A percentile compares a stretch with the other conserved stretches of the same genome.
These are phyloP conservation scores for Kluyveromyces aestuarii DNA, from an alignment of 805 yeast species.

Conservation along the genomic window DNA sequence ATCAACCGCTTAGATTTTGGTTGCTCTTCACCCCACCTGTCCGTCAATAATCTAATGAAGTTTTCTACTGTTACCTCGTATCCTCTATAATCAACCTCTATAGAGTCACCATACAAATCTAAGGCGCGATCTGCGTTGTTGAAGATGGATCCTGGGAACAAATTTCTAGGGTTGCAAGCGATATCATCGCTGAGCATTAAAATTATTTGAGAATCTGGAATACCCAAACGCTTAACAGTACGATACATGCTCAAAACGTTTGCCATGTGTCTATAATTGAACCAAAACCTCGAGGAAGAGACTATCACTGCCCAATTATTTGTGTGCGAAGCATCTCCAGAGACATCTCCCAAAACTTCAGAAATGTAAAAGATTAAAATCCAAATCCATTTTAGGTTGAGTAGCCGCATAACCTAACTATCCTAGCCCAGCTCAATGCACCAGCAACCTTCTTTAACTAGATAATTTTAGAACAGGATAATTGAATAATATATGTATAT, in stretches of 20 bases:
- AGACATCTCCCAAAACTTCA: background rate
- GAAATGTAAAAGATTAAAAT: background rate
- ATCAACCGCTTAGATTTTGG: slow-evolving; percentile 85
- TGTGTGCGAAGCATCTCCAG: slow-evolving; percentile 35
- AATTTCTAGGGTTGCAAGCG: slow-evolving; percentile 92
- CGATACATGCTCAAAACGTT: slow-evolving; percentile 90
- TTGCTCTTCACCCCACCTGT: slow-evolving; percentile 90
- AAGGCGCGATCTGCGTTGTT: slow-evolving; percentile 87
- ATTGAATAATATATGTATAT: too few species aligned
- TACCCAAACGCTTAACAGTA: slow-evolving; percentile 91
- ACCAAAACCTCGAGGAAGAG: slow-evolving; percentile 96
- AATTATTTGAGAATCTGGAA: slow-evolving; percentile 95
- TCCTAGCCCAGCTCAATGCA: background rate
- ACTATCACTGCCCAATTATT: slow-evolving; percentile 81
- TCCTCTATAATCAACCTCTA: slow-evolving; percentile 95
- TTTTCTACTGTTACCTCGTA: slow-evolving; percentile 98
- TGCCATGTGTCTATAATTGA: slow-evolving; percentile 96
- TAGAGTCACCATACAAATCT: slow-evolving; percentile 87
- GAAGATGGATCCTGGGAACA: slow-evolving; percentile 93
- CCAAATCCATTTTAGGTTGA: background rate
- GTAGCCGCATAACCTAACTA: background rate
- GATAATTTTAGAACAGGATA: too few species aligned
- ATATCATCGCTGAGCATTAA: slow-evolving; percentile 95
- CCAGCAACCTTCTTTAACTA: background rate
- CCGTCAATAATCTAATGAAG: slow-evolving; percentile 85